Percentiles rank a stretch among this genome's conserved stretches.
Conservation (phyloP, 768 basidiomycete species). For the button mushroom (Agaricus bisporus) region DNA sequence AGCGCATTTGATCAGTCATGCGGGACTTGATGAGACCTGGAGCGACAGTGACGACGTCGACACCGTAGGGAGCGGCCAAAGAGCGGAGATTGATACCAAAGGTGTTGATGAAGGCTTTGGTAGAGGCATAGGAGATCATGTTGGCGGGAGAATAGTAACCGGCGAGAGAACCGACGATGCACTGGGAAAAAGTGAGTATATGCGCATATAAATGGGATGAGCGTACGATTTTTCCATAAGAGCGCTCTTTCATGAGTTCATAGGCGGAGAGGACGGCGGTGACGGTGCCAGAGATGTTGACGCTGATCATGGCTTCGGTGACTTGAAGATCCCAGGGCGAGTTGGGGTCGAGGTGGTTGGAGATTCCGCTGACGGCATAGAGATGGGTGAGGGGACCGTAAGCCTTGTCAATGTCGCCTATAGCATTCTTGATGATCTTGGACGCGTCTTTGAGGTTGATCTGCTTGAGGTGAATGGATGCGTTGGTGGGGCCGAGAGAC, state of each 20-base stretch:
- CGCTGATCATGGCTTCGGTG: slow-evolving; percentile 22
- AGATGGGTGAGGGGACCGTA: slow-evolving; percentile 27
- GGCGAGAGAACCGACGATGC: slow-evolving; percentile 23
- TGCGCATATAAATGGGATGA: too few relatives aligned
- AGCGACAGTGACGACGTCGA: slow-evolving; percentile 22
- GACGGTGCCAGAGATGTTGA: slow-evolving; percentile 23
- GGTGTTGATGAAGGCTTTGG: slow-evolving; percentile 25
- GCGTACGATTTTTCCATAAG: too few relatives aligned
- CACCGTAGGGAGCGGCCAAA: slow-evolving; percentile 17
- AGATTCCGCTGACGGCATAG: slow-evolving; percentile 23
- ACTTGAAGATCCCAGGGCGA: slow-evolving; percentile 17
- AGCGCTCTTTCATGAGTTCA: slow-evolving; percentile 24
- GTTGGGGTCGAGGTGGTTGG: slow-evolving; percentile 17
- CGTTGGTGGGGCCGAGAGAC: slow-evolving; percentile 11
- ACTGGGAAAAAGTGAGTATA: slow-evolving; percentile 12
- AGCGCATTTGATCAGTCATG: slow-evolving; percentile 21
- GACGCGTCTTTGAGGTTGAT: too few relatives aligned
- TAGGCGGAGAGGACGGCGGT: slow-evolving; percentile 20
- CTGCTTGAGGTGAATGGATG: too few relatives aligned
- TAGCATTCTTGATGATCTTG: slow-evolving; percentile 1
- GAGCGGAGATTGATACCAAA: slow-evolving; percentile 23
- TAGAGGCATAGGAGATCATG: slow-evolving; percentile 26
- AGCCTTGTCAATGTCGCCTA: slow-evolving; percentile 17
- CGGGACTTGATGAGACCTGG: slow-evolving; percentile 24
- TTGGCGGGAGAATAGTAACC: slow-evolving; percentile 24